Conservation (phyloP, 164 flowering plant genomes). For the Tinospora cordifolia region DNA sequence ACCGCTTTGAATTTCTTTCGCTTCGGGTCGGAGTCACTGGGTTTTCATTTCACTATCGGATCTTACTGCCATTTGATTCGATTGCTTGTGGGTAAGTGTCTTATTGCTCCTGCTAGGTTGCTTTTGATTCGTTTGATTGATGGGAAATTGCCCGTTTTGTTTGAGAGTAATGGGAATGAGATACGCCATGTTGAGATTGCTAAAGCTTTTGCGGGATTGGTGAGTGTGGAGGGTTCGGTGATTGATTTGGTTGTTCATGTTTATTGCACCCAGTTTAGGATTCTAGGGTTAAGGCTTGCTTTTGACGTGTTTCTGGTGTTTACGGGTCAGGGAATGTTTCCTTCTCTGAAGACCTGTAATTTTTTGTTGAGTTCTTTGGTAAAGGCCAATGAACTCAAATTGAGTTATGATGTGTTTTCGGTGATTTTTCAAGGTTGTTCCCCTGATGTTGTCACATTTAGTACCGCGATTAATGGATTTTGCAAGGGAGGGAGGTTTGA, state of each 20-base stretch:
- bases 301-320: slow-evolving; percentile 42
- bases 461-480: slow-evolving; percentile 48
- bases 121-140: slow-evolving; percentile 62
- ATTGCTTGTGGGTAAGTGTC: slow-evolving; percentile 34
- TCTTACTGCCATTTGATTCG: slow-evolving; percentile 58
- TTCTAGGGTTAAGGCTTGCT: slow-evolving; percentile 27
- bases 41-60: slow-evolving; percentile 41
- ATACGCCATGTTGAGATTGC: slow-evolving; percentile 39
- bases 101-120: slow-evolving; percentile 41
- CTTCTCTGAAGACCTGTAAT: slow-evolving; percentile 53
- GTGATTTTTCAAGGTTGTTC: slow-evolving; percentile 24
- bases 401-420: slow-evolving; percentile 38
- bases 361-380: slow-evolving; percentile 53
- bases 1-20: slow-evolving; percentile 54
- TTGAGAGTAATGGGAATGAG: slow-evolving; percentile 11
- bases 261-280: slow-evolving; percentile 45
- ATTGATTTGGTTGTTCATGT: slow-evolving; percentile 62
- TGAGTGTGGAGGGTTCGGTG: slow-evolving; percentile 8
- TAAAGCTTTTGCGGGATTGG: slow-evolving; percentile 9
- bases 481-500: slow-evolving; percentile 48
- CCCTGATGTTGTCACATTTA: slow-evolving; percentile 51
- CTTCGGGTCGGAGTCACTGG: slow-evolving; percentile 29
- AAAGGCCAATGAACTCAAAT: slow-evolving; percentile 38
- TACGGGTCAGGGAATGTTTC: slow-evolving; percentile 36
- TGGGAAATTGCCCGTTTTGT: slow-evolving; percentile 35